These are phyloP conservation scores for Mycena maculata DNA, from an alignment of 768 basidiomycete species.

Conservation along the genomic window DNA sequence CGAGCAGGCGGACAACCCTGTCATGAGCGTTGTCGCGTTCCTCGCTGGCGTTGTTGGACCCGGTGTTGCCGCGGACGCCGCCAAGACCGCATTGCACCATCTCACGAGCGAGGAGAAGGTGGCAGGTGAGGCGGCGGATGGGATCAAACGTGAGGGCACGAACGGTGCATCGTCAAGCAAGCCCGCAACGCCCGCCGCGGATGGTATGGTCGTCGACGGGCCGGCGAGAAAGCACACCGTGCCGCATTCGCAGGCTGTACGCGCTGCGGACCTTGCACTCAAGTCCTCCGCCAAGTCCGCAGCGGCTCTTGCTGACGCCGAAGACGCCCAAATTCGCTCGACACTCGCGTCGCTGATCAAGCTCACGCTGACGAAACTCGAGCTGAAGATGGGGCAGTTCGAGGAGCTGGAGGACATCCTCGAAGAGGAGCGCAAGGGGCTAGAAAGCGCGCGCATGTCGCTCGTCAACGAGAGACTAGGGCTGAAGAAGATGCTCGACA, in stretches of 20 bases:
- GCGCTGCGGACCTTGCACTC: constrained; percentile 89
- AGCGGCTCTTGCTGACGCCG: constrained; percentile 79
- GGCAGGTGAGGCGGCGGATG: constrained; percentile 48
- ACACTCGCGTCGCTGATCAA: constrained; percentile 88
- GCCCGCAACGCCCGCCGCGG: constrained; percentile 42
- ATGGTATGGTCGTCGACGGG: constrained; percentile 63
- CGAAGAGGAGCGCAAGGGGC: constrained; percentile 86
- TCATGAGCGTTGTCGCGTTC: constrained; percentile 99
- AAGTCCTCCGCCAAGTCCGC: constrained; percentile 91
- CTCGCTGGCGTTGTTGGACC: constrained; percentile 93
- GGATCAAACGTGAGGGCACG: constrained; percentile 46
- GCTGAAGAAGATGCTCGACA: constrained; percentile 78
- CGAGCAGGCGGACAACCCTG: constrained; percentile 95
- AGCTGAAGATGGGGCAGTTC: constrained; percentile 94
- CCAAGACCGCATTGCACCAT: constrained; percentile 88
- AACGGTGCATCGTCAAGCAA: constrained; percentile 38
- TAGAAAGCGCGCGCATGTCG: constrained; percentile 86
- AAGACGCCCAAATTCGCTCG: constrained; percentile 82
- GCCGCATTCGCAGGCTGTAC: constrained; percentile 79
- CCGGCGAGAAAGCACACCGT: constrained; percentile 56
- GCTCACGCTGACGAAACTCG: constrained; percentile 86
- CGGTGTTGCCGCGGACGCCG: constrained; percentile 92
- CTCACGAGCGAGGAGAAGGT: constrained; percentile 71
- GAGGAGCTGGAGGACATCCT: constrained; percentile 93
- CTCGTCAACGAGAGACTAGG: constrained; percentile 83